These are phyloP conservation scores for Breynia disticha DNA, from an alignment of 441 rosid species.

Conservation along the genomic window DNA sequence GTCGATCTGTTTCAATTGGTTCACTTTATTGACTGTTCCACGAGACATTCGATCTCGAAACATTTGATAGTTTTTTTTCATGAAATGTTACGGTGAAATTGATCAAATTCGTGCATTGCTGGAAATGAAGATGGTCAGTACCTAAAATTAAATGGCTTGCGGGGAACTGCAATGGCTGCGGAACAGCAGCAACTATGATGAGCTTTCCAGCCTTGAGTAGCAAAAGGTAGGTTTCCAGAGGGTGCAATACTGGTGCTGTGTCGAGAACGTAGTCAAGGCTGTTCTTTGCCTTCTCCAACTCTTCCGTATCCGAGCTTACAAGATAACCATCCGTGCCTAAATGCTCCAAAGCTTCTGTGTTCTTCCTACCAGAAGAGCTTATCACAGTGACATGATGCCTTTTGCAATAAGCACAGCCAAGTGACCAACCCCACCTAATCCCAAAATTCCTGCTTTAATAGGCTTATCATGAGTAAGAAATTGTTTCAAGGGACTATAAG, in stretches of 20 bases:
- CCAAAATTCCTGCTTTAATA: slow-evolving; percentile 29
- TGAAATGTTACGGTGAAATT: no score
- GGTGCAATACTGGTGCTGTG: slow-evolving; percentile 34
- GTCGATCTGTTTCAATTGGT: no score
- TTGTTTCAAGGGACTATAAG: slow-evolving; percentile 42
- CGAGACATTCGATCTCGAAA: no score
- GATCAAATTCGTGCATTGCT: no score
- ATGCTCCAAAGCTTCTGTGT: slow-evolving; percentile 32
- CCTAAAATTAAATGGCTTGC: slow-evolving; percentile 21
- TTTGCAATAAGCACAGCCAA: slow-evolving; percentile 34
- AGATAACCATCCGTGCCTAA: slow-evolving; percentile 30
- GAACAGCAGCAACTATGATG: slow-evolving; percentile 27
- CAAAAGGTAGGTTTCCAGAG: slow-evolving; percentile 24
- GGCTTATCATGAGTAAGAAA: slow-evolving; percentile 12
- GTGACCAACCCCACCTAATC: slow-evolving; percentile 47
- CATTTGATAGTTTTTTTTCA: no score
- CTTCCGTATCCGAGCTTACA: slow-evolving; percentile 26
- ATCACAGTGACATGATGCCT: slow-evolving; percentile 39
- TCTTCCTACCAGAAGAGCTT: slow-evolving; percentile 41
- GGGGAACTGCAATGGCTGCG: slow-evolving; percentile 26
- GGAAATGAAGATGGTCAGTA: neutral
- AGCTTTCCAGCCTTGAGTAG: slow-evolving; percentile 36
- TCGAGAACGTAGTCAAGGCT: slow-evolving; percentile 37
- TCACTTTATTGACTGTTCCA: slow-evolving; percentile 28
- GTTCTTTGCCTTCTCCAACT: slow-evolving; percentile 25